Conservation (phyloP, 192 early-diverging fungal genomes). For the Linnemannia zychae region DNA sequence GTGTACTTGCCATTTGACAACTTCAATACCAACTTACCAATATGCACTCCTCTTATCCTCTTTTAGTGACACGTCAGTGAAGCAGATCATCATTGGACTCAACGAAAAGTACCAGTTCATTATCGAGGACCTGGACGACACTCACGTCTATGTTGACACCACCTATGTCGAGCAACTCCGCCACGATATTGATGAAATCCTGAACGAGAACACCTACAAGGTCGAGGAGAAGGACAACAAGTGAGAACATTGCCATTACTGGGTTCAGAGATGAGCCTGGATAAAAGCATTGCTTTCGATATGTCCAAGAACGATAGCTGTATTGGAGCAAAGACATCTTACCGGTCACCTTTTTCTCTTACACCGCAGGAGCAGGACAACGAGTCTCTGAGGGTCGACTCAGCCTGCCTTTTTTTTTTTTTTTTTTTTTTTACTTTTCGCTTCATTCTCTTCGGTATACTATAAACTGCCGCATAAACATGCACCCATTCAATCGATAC, state of each 20-base stretch:
- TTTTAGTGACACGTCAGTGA: slow-evolving; percentile 79
- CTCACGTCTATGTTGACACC: slow-evolving; percentile 83
- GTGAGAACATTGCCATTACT: neutral
- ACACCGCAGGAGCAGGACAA: too few species aligned
- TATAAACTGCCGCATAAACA: too few species aligned
- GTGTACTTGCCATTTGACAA: neutral
- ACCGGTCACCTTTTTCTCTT: too few species aligned
- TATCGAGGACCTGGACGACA: slow-evolving; percentile 88
- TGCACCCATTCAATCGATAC: neutral
- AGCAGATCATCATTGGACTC: slow-evolving; percentile 79
- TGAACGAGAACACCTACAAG: slow-evolving; percentile 84
- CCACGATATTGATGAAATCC: slow-evolving; percentile 74
- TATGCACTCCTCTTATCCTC: slow-evolving; percentile 8
- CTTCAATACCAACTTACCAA: neutral
- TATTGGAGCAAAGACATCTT: too few species aligned
- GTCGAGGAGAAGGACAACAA: slow-evolving; percentile 39
- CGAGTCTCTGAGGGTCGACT: too few species aligned
- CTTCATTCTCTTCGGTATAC: too few species aligned
- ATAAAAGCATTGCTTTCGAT: too few species aligned
- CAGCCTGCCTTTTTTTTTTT: too few species aligned
- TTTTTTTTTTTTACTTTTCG: too few species aligned
- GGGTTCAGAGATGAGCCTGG: neutral
- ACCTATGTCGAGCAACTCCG: slow-evolving; percentile 70
- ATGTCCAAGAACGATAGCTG: too few species aligned
- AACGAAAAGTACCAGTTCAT: slow-evolving; percentile 78